Percentiles rank a stretch among this genome's conserved stretches.
These are phyloP conservation scores for Solanum chacoense DNA, from an alignment of 305 asterid species.

Conservation along the genomic window DNA sequence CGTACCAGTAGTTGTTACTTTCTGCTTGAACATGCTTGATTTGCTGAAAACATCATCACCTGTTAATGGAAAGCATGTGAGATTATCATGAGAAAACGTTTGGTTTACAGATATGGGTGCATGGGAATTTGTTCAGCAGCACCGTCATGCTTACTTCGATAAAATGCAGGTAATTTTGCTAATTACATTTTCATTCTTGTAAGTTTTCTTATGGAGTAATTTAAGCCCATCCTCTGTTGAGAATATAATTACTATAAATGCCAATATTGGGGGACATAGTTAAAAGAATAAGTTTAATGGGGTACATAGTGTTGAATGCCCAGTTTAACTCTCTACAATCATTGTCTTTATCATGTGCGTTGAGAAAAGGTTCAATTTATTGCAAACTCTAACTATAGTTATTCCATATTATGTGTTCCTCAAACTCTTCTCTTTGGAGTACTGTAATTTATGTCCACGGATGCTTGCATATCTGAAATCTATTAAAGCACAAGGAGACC, in stretches of 20 bases:
- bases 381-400: neutral
- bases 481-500: neutral
- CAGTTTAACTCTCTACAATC: neutral
- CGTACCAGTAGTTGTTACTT: neutral
- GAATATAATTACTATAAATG: neutral
- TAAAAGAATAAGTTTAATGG: neutral
- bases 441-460: neutral
- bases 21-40: neutral
- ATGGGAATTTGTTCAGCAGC: conserved; percentile 75
- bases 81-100: neutral
- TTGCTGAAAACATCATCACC: neutral
- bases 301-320: neutral
- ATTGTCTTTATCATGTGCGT: neutral
- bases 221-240: neutral
- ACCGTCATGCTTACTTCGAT: conserved; percentile 92
- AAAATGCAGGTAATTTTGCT: conserved; percentile 77
- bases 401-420: neutral
- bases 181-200: neutral
- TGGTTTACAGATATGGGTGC: conserved; percentile 69
- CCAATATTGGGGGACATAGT: neutral
- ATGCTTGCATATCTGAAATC: neutral
- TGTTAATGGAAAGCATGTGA: neutral
- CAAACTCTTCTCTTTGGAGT: neutral
- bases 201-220: neutral
- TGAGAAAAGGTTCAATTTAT: neutral